These are phyloP conservation scores for Lithocarpus polystachyus DNA, from an alignment of 306 rosid genomes.

Conservation along the genomic window DNA sequence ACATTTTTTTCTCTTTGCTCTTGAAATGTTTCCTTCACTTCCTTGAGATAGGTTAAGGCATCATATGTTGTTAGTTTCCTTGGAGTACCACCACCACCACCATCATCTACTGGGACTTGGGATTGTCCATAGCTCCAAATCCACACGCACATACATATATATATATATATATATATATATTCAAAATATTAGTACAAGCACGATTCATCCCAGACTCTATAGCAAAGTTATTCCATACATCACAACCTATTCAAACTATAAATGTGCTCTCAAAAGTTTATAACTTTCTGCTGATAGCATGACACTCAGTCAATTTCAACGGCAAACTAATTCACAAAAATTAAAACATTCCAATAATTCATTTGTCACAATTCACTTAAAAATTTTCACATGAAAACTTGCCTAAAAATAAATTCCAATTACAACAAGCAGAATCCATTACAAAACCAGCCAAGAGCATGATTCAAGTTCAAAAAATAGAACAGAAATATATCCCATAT, in stretches of 20 bases:
- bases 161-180: constrained; percentile 20
- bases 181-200: neutral
- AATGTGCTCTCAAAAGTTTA: neutral
- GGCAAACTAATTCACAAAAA: neutral
- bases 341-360: neutral
- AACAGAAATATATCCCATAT: constrained; percentile 1
- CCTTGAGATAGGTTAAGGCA: constrained; percentile 73
- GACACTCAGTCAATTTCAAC: neutral
- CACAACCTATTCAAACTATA: neutral
- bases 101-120: constrained; percentile 47
- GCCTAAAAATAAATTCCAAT: neutral
- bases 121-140: constrained; percentile 58
- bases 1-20: constrained; percentile 80
- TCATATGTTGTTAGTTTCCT: constrained; percentile 74
- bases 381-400: neutral
- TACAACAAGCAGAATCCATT: neutral
- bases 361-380: neutral
- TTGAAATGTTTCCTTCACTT: constrained; percentile 78
- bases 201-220: neutral
- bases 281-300: neutral
- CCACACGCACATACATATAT: too few relatives aligned
- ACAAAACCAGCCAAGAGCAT: neutral
- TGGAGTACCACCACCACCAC: constrained; percentile 49
- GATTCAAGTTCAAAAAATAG: neutral
- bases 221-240: constrained; percentile 14